Base-by-base conservation (phyloP, 1,284 basidiomycete genomes). In the Leucoagaricus sp. region DNA sequence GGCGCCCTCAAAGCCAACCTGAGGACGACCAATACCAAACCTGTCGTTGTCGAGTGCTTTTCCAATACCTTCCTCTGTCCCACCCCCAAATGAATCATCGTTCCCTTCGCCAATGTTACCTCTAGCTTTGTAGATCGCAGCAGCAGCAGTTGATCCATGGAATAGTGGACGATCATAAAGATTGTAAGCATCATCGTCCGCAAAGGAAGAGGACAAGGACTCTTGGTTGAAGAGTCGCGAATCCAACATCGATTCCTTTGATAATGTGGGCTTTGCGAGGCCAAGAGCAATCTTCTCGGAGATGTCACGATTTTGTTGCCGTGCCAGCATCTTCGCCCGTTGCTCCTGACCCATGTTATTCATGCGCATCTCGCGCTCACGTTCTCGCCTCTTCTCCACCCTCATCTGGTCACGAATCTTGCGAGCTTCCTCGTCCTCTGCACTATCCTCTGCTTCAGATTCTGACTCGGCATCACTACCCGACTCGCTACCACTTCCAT, bases 221-320 rank as follows among this genome's bases (percentile, higher is more conserved):
- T 99, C 97, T 69, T 95, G 92, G 75, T 99, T 98, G 85, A 99
- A 99, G 55, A 99, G 75, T 49, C 97, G 88, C 31, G 94, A 95
- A 72, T 99, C 97, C 68, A 98, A 79, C 90, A 99, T 94, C 4
- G 91, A 91, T 73, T 98, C 95, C 72, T 98, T 98, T 36, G 93
- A 93, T 57, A 93, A 69, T 0, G 96, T 94, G 7, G 97, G 97
- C 73, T 99, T 99, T 44, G 97, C 97, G 41, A 99, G 83, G 33
- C 97, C 97, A 19, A 99, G 84, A 1, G 97, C 97, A 55, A 99
- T 91, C 80, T 99, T 99, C 75, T 99, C 97, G 0, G 96, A 98
- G 49, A 99, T 98, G 69, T 99, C 97, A 65, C 97, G 91, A 71
- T 99, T 98, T 76, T 95, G 95, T 69, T 98, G 93, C 58, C 91